Percentiles rank a stretch among this genome's conserved stretches.
These are phyloP conservation scores for Neckera pumila DNA, from an alignment of 225 moss, liverwort and hornwort genomes.

Conservation along the genomic window DNA sequence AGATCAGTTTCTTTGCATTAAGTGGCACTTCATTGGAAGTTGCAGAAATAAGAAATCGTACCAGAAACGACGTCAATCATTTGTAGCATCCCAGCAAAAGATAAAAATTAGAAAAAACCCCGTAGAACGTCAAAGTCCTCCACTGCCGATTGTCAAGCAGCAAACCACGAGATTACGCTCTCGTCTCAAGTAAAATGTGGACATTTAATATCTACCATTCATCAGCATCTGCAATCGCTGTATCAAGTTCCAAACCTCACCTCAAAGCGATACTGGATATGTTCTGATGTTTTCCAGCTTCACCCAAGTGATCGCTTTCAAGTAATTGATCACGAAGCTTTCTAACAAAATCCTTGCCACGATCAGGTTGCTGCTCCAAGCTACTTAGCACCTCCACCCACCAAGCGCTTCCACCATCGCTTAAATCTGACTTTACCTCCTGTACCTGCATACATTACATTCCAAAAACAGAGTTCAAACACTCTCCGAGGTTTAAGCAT, in stretches of 20 bases:
- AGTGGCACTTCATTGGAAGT: not conserved
- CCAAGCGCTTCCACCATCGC: constrained; percentile 56
- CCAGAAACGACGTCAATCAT: not conserved
- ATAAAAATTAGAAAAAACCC: not conserved
- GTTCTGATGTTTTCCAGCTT: constrained; percentile 74
- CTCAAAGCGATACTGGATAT: constrained; percentile 85
- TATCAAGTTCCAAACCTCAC: constrained; percentile 21
- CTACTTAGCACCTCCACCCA: constrained; percentile 70
- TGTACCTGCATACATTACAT: constrained; percentile 42
- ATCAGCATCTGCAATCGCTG: not conserved
- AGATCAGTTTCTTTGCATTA: not conserved
- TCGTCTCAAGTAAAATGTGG: not conserved
- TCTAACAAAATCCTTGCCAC: constrained; percentile 43
- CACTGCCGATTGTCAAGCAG: not conserved
- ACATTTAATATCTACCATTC: not conserved
- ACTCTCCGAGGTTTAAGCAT: not conserved
- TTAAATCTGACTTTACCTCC: constrained; percentile 50
- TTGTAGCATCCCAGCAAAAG: not conserved
- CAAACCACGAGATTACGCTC: not conserved
- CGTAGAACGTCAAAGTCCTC: not conserved
- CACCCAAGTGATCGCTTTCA: constrained; percentile 63
- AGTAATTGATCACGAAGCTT: constrained; percentile 76
- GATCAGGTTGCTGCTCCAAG: constrained; percentile 37
- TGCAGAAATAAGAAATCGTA: not conserved
- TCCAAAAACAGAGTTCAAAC: not conserved